Base-by-base conservation (phyloP, 2,329 filamentous ascomycete genomes). In the Ascochyta viciae-villosae region DNA sequence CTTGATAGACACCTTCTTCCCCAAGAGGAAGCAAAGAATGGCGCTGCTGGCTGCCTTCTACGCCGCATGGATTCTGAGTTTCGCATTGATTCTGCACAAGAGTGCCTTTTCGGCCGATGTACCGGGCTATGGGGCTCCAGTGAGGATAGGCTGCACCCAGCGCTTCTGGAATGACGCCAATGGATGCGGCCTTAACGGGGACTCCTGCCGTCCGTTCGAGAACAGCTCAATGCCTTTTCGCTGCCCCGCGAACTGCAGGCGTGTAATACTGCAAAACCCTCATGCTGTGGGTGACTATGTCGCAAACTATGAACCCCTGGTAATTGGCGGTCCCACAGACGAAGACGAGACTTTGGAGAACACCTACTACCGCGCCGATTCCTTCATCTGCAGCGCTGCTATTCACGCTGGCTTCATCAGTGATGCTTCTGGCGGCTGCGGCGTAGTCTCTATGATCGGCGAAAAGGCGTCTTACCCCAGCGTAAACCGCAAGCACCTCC, bases 351-450 rank as follows among this genome's bases (percentile, higher is more conserved):
- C 74, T 5, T 65, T 80, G 3, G 68, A 74, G 9, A 76, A 77
- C 50, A 83, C 88, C 0, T 80, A 90, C 22, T 98, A 98, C 74
- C 89, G 95, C 16, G 92, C 90, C 9, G 92, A 96, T 75, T 96
- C 91, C 13, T 96, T 91, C 76, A 88, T 96, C 50, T 96, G 92
- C 71, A 88, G 87, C 55, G 84, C 92, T 12, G 92, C 92, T 31
- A 90, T 96, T 45, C 92, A 96, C 71, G 87, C 91, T 0, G 92
- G 92, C 19, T 82, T 93, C 65, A 85, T 96, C 57, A 85, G 85
- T 33, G 86, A 92, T 67, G 77, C 81, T 0, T 80, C 84, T 27
- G 92, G 92, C 34, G 92, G 92, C 1, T 96, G 92, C 65, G 92
- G 92, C 54, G 90, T 96, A 3, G 84, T 95, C 29, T 83, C 85